A percentile compares a stretch with the other conserved stretches of the same genome.
phyloP scores from a whole-genome alignment of 768 basidiomycete genomes.

The Kwoniella sp. region DNA sequence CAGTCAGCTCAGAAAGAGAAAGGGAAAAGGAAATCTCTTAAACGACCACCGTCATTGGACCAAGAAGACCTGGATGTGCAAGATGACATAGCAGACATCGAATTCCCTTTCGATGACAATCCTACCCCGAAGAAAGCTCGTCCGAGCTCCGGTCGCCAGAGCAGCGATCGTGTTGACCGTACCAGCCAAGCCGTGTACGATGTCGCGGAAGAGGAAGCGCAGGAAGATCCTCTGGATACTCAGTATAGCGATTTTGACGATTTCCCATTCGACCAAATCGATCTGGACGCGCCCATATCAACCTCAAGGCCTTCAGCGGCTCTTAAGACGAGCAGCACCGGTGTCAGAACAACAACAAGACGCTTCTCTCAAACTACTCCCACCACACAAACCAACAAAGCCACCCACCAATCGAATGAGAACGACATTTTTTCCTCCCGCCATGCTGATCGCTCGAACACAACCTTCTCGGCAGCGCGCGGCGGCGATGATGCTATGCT shows the following conservation, averaged over 20 bases:
- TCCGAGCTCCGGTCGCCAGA: not conserved
- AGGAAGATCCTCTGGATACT: not conserved
- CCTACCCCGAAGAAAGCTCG: not conserved
- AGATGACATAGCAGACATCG: not conserved
- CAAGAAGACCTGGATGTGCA: not conserved
- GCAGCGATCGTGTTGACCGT: not conserved
- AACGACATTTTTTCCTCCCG: not conserved
- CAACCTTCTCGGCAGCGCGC: no score
- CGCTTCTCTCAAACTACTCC: not conserved
- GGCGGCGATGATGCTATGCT: not conserved
- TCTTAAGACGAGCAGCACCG: not conserved
- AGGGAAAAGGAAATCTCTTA: not conserved
- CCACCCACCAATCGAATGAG: no score
- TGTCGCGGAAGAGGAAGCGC: not conserved
- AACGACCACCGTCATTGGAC: not conserved
- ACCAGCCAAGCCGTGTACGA: not conserved
- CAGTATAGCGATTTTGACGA: slow-evolving; percentile 11
- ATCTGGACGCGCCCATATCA: slow-evolving; percentile 7
- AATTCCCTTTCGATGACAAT: not conserved
- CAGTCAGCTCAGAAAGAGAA: not conserved
- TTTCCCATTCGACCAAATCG: slow-evolving; percentile 25
- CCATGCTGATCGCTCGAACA: not conserved
- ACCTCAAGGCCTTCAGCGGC: not conserved
- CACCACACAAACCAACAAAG: not conserved
- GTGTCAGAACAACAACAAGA: not conserved